Base-by-base conservation (phyloP, 2,329 filamentous ascomycete genomes). In the Davidsoniella neocaledoniae region DNA sequence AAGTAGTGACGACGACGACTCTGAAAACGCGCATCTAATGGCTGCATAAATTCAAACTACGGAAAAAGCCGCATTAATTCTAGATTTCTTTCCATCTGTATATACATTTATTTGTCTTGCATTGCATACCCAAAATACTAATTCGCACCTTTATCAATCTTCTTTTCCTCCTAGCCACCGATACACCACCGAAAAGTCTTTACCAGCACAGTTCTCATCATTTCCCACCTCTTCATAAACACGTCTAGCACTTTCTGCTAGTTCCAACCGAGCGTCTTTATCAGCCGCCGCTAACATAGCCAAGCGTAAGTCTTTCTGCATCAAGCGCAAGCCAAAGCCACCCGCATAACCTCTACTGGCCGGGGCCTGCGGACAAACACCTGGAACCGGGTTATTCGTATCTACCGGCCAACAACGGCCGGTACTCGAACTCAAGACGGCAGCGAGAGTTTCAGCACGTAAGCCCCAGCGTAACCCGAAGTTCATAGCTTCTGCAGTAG, bases 341-440 rank as follows among this genome's bases (percentile, higher is more conserved):
- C 85, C 85, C 16, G 68, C 64, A 58, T 87, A 98, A 49, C 83
- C 87, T 51, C 82, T 72, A 49, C 72, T 76, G 0, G 87, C 83
- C 0, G 90, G 87, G 2, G 86, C 76, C 0, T 73, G 76, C 54
- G 81, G 78, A 19, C 90, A 73, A 0, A 95, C 87, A 12, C 87
- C 88, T 9, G 79, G 79, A 2, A 96, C 87, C 0, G 91, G 91
- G 61, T 96, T 96, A 66, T 98, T 98, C 54, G 94, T 71, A 66
- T 95, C 88, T 58, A 82, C 91, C 1, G 90, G 87, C 91, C 91
- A 98, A 71, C 88, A 96, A 56, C 74, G 77, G n/a, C 91, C 91
- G 0, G 90, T 95, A 57, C 86, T 91, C 3, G 83, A 83, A 62
- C 95, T 96, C 68, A 98, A 86, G 64, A 98, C 79, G 47, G 81